Evolutionary conservation across 2,329 filamentous ascomycete species (phyloP).

Genomic region (Aspergillus costaricaensis): DNA sequence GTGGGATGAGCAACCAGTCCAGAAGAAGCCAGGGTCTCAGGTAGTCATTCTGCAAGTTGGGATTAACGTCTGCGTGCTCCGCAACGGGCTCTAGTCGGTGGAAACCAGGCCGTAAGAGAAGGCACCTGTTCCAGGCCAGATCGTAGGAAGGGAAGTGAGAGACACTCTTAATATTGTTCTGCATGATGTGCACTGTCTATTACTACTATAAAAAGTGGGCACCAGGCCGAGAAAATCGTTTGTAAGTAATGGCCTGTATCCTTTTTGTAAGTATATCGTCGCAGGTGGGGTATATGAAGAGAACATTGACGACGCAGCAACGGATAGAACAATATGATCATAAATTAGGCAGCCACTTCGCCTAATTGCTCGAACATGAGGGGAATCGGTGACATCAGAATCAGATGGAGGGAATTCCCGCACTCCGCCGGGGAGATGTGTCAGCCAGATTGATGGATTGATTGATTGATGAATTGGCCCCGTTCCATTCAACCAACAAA

Average conservation of each 20-base stretch:
- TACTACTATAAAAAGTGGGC: background rate
- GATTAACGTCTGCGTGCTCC: conserved; percentile 2
- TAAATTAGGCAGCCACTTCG: background rate
- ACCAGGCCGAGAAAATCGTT: background rate
- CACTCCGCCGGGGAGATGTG: background rate
- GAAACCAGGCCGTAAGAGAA: background rate
- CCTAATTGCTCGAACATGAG: background rate
- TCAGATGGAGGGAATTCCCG: background rate
- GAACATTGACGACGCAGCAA: background rate
- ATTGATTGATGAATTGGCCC: background rate
- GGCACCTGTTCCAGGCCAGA: background rate
- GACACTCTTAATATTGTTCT: background rate
- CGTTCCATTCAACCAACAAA: background rate
- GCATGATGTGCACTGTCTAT: background rate
- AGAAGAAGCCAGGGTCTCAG: background rate
- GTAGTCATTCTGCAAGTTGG: background rate
- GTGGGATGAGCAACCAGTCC: background rate
- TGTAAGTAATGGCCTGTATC: background rate
- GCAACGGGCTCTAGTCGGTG: conserved; percentile 1
- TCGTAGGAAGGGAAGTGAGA: background rate
- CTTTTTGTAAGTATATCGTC: background rate
- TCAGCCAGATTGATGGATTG: background rate
- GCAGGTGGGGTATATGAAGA: background rate
- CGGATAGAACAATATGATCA: background rate
- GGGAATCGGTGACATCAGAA: background rate